These are phyloP conservation scores for Psidium guajava DNA, from an alignment of 345 rosid species.

Conservation along the genomic window DNA sequence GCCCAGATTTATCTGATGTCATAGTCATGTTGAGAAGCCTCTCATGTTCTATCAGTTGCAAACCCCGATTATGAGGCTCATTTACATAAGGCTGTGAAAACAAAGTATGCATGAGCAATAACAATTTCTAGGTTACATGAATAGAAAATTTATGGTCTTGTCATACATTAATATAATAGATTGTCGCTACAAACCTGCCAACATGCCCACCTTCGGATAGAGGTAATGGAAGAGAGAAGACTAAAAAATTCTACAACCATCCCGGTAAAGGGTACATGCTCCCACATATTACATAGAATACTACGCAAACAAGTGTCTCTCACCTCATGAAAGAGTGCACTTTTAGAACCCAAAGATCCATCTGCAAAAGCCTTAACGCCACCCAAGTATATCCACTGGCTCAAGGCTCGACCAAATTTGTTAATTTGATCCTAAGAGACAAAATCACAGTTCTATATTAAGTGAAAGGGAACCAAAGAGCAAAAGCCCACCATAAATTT, in stretches of 20 bases:
- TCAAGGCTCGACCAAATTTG: slow-evolving; percentile 35
- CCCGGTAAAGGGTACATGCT: neutral
- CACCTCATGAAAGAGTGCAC: slow-evolving; percentile 90
- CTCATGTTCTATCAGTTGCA: slow-evolving; percentile 44
- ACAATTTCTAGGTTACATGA: neutral
- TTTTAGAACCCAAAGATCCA: slow-evolving; percentile 82
- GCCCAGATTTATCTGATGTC: slow-evolving; percentile 63
- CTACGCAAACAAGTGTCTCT: neutral
- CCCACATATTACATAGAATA: neutral
- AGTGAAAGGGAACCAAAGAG: neutral
- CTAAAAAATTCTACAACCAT: neutral
- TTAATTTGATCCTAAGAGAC: slow-evolving; percentile 36
- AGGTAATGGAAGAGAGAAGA: neutral
- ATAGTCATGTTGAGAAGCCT: slow-evolving; percentile 56
- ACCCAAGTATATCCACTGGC: slow-evolving; percentile 72
- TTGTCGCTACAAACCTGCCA: neutral
- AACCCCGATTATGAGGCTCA: slow-evolving; percentile 64
- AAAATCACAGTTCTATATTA: neutral
- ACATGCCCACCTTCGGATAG: neutral
- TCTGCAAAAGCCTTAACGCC: slow-evolving; percentile 93
- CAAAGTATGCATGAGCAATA: neutral
- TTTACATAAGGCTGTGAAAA: slow-evolving; percentile 48
- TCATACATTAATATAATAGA: neutral
- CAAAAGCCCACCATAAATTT: neutral
- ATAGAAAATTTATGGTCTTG: neutral